Evolutionary conservation across 148 eudicot genomes (phyloP), one percentile per base, ranked within the genome.

Genomic region (Pouteria glomerata): DNA sequence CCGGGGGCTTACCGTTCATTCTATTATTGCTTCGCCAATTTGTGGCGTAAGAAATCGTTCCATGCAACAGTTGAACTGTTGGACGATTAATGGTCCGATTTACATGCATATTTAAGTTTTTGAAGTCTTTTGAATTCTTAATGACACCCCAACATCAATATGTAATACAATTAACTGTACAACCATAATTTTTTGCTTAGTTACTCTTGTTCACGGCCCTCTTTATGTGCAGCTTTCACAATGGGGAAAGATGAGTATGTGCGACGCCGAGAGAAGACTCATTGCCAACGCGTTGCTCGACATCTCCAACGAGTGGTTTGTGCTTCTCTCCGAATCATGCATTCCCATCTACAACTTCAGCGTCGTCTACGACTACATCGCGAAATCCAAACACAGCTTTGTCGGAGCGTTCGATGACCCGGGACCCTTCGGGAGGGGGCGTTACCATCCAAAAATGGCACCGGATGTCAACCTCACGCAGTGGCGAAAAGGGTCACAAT

Each of bases 231-330:
- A 88, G 93, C 63, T 80, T 1, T 65, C 86, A 30, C 82, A 89
- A 76, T 91, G 97, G 97, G 97, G 97, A 31, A 83, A 15, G 77
- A 91, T 91, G 97, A 91, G 89, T 62, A 87, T 91, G 90, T 87
- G 95, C 65, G 97, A 91, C 69, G 95, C 97, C 0, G 97, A 89
- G 75, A 89, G 85, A 82, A 77, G 97, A 76, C 97, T 91, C 33
- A 78, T 89, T 33, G 90, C 97, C 0, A 89, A 91, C 23, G 97
- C 97, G 1, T 78, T 91, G 77, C 95, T 91, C 23, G 97, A 91
- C 52, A 61, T 87, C 48, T 84, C 89, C 59, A 91, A 91, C 23
- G 97, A 91, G 70, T 66, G 90, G 80, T 91, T 91, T 35, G 61
- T 91, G 66, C 90, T 91, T 39, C 73, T 89, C 21, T 91, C 97